Percentiles rank a stretch among this genome's conserved stretches.
phyloP scores from a whole-genome alignment of 140 eudicot genomes.

The Anethum foeniculum region DNA sequence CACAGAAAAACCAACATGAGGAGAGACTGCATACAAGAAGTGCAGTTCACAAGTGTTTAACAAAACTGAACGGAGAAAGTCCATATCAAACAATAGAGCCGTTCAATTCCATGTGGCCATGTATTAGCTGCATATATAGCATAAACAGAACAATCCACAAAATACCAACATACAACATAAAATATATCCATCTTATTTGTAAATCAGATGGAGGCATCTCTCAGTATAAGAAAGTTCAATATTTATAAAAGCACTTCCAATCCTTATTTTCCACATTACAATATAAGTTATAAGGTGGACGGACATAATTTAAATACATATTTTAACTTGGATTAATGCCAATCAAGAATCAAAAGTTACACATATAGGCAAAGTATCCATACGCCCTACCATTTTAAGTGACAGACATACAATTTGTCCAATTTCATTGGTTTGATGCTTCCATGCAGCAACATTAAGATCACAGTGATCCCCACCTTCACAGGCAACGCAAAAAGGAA shows the following conservation, averaged over 20 bases:
- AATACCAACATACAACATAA: not conserved
- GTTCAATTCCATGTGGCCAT: not conserved
- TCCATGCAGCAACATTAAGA: constrained; percentile 79
- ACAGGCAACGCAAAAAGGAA: constrained; percentile 87
- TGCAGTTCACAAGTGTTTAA: not conserved
- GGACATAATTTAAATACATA: not conserved
- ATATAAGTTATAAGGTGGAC: not conserved
- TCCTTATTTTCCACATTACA: not conserved
- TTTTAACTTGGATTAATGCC: not conserved
- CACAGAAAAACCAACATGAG: not conserved
- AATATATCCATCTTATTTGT: not conserved
- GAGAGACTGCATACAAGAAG: not conserved
- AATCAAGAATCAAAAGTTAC: constrained; percentile 21
- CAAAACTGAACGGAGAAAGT: not conserved
- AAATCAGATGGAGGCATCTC: not conserved
- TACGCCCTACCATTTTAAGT: constrained; percentile 77
- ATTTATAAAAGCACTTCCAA: not conserved
- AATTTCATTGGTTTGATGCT: constrained; percentile 76
- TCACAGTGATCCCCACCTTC: constrained; percentile 94
- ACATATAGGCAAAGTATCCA: constrained; percentile 32
- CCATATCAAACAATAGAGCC: not conserved
- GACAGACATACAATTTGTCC: constrained; percentile 53
- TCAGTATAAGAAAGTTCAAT: not conserved
- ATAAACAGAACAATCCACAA: not conserved
- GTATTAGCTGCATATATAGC: not conserved